A percentile compares a stretch with the other conserved stretches of the same genome.
Evolutionary conservation across 495 filamentous ascomycete genomes (phyloP).

Genomic region (Arthonia radiata): DNA sequence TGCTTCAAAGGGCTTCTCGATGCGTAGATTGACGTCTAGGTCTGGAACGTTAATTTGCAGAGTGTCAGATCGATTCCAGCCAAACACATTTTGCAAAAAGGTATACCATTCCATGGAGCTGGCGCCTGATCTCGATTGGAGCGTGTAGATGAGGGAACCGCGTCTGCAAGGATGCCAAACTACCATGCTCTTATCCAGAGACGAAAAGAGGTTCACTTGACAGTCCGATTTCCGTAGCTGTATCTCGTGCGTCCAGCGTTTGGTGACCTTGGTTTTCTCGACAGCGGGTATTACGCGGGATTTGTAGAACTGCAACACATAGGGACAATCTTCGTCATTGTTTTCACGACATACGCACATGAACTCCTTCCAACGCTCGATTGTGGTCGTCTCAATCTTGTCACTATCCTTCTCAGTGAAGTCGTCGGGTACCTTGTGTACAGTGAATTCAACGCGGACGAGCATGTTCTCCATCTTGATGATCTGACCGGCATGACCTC

Average conservation of each 20-base stretch:
- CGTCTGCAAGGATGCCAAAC: conserved; percentile 32
- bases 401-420: conserved; percentile 43
- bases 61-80: conserved; percentile 28
- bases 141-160: conserved; percentile 40
- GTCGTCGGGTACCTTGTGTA: conserved; percentile 29
- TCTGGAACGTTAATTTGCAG: conserved; percentile 47
- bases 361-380: conserved; percentile 49
- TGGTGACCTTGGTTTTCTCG: conserved; percentile 23
- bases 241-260: conserved; percentile 30
- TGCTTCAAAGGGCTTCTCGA: conserved; percentile 37
- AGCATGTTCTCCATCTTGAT: conserved; percentile 57
- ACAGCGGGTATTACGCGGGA: conserved; percentile 40
- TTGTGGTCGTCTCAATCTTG: conserved; percentile 30
- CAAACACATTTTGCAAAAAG: conserved; percentile 36
- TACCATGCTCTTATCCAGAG: conserved; percentile 47
- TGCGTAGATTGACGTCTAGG: conserved; percentile 33
- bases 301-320: conserved; percentile 42
- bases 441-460: conserved; percentile 34
- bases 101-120: conserved; percentile 55
- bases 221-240: conserved; percentile 24
- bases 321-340: conserved; percentile 25
- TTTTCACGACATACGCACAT: conserved; percentile 42
- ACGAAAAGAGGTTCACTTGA: conserved; percentile 44
- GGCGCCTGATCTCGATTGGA: conserved; percentile 38
- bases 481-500: conserved; percentile 32